Evolutionary conservation across 345 rosid species (phyloP).

Genomic region (Citrus glauca): DNA sequence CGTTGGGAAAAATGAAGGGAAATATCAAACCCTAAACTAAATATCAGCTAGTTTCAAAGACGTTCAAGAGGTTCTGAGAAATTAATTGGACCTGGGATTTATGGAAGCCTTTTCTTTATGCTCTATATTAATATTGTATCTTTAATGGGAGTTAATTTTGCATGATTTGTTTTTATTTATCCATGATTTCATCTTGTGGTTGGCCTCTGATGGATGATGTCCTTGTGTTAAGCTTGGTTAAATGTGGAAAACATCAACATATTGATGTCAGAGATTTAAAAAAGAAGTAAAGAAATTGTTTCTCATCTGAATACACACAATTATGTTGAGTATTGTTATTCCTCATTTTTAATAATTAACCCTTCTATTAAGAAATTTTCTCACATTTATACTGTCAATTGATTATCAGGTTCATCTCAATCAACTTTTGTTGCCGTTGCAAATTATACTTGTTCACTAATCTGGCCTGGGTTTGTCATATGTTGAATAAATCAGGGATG

Average conservation of each 20-base stretch:
- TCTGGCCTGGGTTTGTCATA: background rate
- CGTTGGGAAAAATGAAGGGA: background rate
- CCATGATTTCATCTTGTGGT: background rate
- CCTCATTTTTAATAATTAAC: background rate
- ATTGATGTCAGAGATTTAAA: background rate
- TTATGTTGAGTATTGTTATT: background rate
- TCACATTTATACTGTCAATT: background rate
- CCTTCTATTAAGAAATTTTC: background rate
- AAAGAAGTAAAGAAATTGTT: background rate
- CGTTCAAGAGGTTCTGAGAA: background rate
- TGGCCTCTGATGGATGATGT: background rate
- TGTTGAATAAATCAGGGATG: conserved; percentile 45
- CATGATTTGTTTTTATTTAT: background rate
- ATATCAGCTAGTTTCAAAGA: too few species aligned
- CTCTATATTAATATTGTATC: background rate
- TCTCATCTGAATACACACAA: background rate
- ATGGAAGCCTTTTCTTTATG: background rate
- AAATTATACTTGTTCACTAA: conserved; percentile 9
- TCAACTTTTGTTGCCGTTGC: background rate
- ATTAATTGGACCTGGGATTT: background rate
- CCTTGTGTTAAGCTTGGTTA: background rate
- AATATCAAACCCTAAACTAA: background rate
- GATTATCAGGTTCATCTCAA: background rate
- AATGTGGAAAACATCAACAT: background rate
- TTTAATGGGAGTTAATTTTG: background rate